Evolutionary conservation across 1,284 basidiomycete species (phyloP).

Genomic region (Trametes pubescens): DNA sequence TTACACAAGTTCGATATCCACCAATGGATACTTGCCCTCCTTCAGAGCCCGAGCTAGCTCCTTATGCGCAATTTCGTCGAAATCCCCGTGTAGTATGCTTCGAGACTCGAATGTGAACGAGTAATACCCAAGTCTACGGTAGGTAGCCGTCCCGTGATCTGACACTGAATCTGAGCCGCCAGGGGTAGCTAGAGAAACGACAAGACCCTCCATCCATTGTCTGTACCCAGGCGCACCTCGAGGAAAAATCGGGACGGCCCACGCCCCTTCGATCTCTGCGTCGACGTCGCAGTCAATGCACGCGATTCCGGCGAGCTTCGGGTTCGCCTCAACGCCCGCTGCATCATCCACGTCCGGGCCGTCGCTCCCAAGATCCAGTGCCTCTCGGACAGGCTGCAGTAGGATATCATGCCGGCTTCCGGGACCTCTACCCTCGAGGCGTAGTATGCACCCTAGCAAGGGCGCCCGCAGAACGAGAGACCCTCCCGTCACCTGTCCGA

Average conservation of each 20-base stretch:
- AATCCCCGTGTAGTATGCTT: background rate
- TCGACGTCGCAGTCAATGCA: background rate
- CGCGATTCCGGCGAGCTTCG: background rate
- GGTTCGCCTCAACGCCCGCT: background rate
- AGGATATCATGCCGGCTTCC: background rate
- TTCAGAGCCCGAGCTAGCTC: background rate
- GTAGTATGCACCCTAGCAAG: background rate
- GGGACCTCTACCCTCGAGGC: background rate
- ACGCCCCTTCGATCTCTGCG: background rate
- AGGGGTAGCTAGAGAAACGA: background rate
- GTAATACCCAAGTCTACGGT: background rate
- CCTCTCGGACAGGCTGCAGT: background rate
- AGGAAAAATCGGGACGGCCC: background rate
- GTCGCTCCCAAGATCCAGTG: background rate
- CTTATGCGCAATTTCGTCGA: background rate
- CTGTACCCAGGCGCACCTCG: background rate
- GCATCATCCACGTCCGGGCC: too few species aligned
- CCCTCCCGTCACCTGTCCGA: background rate
- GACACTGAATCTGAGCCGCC: background rate
- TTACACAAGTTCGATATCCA: background rate
- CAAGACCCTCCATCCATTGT: background rate
- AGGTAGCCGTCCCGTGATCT: background rate
- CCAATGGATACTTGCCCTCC: background rate
- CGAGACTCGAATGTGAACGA: background rate
- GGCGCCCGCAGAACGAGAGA: background rate